A percentile compares a stretch with the other conserved stretches of the same genome.
phyloP scores from a whole-genome alignment of 345 rosid species.

The Syzygium jambos region DNA sequence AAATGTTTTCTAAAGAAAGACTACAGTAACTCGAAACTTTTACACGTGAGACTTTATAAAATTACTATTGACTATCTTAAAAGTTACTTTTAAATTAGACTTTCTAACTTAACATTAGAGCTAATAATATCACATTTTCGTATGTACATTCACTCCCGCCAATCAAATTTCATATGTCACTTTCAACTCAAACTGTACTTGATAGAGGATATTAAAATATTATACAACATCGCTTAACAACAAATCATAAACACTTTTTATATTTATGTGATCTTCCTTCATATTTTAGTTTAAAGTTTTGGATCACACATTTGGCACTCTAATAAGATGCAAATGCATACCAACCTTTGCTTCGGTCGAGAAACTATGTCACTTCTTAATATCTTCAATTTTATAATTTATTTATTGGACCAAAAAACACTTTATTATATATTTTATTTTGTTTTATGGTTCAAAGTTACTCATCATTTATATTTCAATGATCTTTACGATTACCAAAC shows the following conservation, averaged over 20 bases:
- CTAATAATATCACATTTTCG: background rate
- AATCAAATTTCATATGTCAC: background rate
- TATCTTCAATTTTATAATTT: background rate
- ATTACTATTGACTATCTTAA: background rate
- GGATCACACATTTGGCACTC: background rate
- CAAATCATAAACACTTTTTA: too few relatives aligned
- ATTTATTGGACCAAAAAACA: background rate
- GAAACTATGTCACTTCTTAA: background rate
- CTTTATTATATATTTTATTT: background rate
- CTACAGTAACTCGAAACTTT: background rate
- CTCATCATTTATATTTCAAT: background rate
- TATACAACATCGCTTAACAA: background rate
- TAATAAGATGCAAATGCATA: background rate
- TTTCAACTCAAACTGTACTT: too few relatives aligned
- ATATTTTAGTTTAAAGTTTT: too few relatives aligned
- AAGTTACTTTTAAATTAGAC: background rate
- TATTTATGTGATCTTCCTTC: too few relatives aligned
- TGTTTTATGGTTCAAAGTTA: background rate
- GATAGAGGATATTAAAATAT: too few relatives aligned
- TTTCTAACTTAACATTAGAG: background rate
- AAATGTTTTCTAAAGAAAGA: background rate
- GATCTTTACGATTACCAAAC: background rate
- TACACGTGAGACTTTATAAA: background rate
- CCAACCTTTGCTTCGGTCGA: background rate
- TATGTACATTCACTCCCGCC: background rate